Conservation (phyloP, 495 filamentous ascomycete species). For the Xylaria nigripes region DNA sequence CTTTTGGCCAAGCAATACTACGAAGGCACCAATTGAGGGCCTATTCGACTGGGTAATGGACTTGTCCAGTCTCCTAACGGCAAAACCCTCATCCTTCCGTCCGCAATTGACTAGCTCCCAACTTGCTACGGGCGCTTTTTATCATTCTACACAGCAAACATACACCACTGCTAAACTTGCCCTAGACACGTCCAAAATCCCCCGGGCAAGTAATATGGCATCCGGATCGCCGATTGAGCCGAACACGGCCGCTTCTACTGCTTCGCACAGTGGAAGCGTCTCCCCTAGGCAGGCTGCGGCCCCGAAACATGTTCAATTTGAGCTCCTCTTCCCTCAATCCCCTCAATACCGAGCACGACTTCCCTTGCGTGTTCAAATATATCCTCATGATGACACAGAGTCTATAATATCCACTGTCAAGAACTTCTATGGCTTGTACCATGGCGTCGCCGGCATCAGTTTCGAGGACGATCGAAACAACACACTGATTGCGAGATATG, state of each 20-base stretch:
- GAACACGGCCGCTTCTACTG: conserved; percentile 21
- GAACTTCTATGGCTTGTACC: conserved; percentile 91
- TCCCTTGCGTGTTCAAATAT: conserved; percentile 87
- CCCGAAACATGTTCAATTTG: conserved; percentile 78
- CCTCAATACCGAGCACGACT: conserved; percentile 68
- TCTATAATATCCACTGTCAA: conserved; percentile 94
- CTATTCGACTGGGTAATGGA: conserved; percentile 10
- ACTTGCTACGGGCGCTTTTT: conserved; percentile 24
- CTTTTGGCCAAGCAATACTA: conserved; percentile 6
- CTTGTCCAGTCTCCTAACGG: conserved; percentile 16
- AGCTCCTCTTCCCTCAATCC: conserved; percentile 67
- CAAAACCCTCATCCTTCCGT: conserved; percentile 14
- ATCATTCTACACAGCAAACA: conserved; percentile 10
- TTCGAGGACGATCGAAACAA: conserved; percentile 84
- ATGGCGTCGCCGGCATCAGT: conserved; percentile 64
- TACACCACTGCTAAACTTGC: conserved; percentile 11
- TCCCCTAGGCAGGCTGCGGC: conserved; percentile 38
- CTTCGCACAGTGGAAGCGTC: conserved; percentile 36
- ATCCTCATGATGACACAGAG: conserved; percentile 86
- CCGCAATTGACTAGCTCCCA: conserved; percentile 12
- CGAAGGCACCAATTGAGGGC: conserved; percentile 6
- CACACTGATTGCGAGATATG: conserved; percentile 87
- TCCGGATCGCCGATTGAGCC: conserved; percentile 38
- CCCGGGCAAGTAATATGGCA: conserved; percentile 35
- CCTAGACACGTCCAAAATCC: conserved; percentile 19